These are phyloP conservation scores for Bromus sterilis DNA, from an alignment of 176 grass and related monocot species.

Conservation along the genomic window DNA sequence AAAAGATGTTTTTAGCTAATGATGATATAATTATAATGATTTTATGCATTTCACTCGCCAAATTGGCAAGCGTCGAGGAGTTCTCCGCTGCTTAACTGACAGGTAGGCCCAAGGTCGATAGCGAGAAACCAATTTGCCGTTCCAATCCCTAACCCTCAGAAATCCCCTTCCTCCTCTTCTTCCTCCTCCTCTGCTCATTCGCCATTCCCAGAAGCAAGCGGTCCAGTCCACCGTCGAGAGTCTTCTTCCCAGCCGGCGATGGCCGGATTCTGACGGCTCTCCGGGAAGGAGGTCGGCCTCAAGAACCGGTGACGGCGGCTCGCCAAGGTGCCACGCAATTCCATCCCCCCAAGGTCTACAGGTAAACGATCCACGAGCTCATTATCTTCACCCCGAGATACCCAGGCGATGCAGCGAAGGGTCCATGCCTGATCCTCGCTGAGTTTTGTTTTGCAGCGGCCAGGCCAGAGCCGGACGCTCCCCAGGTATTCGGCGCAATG, in stretches of 20 bases:
- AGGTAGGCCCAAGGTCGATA: too few species aligned
- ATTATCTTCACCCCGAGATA: not conserved
- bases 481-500: constrained; percentile 13
- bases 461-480: not conserved
- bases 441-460: not conserved
- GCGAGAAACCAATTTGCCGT: too few species aligned
- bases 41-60: too few species aligned
- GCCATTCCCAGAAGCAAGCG: not conserved
- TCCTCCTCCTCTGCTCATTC: not conserved
- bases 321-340: not conserved
- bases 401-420: not conserved
- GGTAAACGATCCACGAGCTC: not conserved
- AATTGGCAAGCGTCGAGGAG: too few species aligned
- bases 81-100: too few species aligned
- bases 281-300: not conserved
- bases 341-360: not conserved
- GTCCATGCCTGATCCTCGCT: not conserved
- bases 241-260: not conserved
- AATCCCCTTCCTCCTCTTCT: not conserved
- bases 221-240: not conserved
- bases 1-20: too few species aligned
- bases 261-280: not conserved
- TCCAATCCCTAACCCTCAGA: not conserved
- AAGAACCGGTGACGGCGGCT: not conserved
- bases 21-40: too few species aligned